Base-by-base conservation (phyloP, 768 basidiomycete species). In the Russula emetica region DNA sequence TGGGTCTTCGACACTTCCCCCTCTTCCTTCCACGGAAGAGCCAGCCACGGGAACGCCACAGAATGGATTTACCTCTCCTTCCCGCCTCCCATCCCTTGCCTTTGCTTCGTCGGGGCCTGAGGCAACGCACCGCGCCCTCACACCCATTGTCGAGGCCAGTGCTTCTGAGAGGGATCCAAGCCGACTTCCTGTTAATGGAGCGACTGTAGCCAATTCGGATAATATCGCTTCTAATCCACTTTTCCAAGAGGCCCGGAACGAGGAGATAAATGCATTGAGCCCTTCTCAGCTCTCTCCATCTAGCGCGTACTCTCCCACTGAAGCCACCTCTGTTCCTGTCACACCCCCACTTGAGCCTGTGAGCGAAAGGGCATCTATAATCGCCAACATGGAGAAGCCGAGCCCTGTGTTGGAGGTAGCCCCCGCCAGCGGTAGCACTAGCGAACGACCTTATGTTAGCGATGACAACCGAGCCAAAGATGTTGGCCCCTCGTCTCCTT, bases 111-210 rank as follows among this genome's bases (percentile, higher is more conserved):
- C 69, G n/a, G 55, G 60, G 40, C 49, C 57, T 3, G 55, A 38
- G 20, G 20, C n/a, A 5, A 47, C 40, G 26, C 60, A 26, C 28
- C 68, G 68, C 59, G 13, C 50, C 38, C 34, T 66, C 66, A 67
- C 88, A 2, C 87, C 88, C 9, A 90, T 91, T 64, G 85, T 84
- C 2, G 90, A 92, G 71, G 69, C 74, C 18, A 77, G 75, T 67
- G 70, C 68, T 49, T 69, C 58, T 45, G 62, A 71, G 63, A 69
- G 67, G 54, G 54, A 64, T 34, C 26, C 54, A 26, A 18, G 20
- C 50, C 54, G 49, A 22, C 24, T 2, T 5, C 30, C 10, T 24
- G 9, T 32, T 13, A 11, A 13, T 38, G 64, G 24, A 26, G 24
- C 20, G 16, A 16, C 54, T 22, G 36, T 32, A n/a, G 20, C 32